Conservation (phyloP, 2,329 filamentous ascomycete species). For the Chaetoscypha palmicola region DNA sequence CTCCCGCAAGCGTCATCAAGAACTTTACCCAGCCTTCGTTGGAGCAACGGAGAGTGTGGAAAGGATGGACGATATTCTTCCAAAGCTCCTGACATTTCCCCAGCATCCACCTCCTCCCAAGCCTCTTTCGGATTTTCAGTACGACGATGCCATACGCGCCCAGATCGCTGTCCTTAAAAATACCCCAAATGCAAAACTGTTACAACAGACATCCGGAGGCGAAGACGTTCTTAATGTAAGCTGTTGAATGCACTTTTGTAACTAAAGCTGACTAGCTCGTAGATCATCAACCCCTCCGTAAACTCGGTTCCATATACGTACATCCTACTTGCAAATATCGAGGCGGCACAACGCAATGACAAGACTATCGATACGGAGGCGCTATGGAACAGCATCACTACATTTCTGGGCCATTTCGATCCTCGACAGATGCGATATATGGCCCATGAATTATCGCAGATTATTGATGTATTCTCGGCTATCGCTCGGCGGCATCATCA, state of each 20-base stretch:
- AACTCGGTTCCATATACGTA: constrained; percentile 55
- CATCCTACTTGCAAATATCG: constrained; percentile 43
- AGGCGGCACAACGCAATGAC: constrained; percentile 30
- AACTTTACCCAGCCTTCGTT: no score
- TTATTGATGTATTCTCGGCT: constrained; percentile 35
- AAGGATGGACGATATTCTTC: constrained; percentile 32
- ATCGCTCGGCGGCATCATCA: constrained; percentile 18
- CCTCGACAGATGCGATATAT: constrained; percentile 47
- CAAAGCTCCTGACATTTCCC: constrained; percentile 34
- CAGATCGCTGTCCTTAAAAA: constrained; percentile 34
- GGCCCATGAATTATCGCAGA: constrained; percentile 38
- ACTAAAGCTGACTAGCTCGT: constrained; percentile 7
- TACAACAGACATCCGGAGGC: constrained; percentile 29
- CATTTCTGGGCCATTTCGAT: constrained; percentile 38
- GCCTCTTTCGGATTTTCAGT: constrained; percentile 34
- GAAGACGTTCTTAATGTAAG: constrained; percentile 34
- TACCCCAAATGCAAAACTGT: constrained; percentile 30
- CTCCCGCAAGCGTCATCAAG: no score
- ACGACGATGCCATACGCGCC: constrained; percentile 37
- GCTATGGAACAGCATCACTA: constrained; percentile 43
- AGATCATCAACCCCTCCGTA: constrained; percentile 41
- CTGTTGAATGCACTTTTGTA: neutral
- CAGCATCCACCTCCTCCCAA: constrained; percentile 31
- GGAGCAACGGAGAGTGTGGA: neutral
- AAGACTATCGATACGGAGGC: constrained; percentile 18